These are phyloP conservation scores for Solanum ossicruentum DNA, from an alignment of 257 asterid species.

Conservation along the genomic window DNA sequence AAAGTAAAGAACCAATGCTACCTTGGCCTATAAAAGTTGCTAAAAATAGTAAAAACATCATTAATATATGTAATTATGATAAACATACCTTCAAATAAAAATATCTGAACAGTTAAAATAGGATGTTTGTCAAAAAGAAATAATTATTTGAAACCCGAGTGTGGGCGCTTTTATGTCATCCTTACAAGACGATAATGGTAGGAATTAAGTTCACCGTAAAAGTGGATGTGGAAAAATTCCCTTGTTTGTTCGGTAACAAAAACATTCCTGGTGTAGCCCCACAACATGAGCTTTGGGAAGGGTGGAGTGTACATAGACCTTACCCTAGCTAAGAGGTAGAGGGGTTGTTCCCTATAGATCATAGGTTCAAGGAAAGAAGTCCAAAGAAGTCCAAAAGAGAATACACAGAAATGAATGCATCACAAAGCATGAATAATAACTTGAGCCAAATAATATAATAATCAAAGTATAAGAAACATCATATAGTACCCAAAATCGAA, in stretches of 20 bases:
- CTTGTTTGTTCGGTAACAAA: neutral
- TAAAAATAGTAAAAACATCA: neutral
- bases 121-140: neutral
- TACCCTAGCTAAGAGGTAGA: neutral
- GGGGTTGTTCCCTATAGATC: neutral
- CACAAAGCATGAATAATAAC: neutral
- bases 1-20: neutral
- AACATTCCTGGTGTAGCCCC: neutral
- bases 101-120: neutral
- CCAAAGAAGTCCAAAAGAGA: neutral
- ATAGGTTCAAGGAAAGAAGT: neutral
- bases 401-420: neutral
- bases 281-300: neutral
- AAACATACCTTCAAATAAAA: neutral
- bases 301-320: neutral
- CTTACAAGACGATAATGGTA: neutral
- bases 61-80: neutral
- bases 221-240: neutral
- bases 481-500: no score
- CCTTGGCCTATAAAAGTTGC: neutral
- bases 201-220: neutral
- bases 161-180: neutral
- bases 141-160: neutral
- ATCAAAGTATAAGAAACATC: neutral
- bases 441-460: no score